Percentiles rank a stretch among this genome's conserved stretches.
Evolutionary conservation across 805 yeast species (phyloP).

Genomic region (Starmerella apicola): DNA sequence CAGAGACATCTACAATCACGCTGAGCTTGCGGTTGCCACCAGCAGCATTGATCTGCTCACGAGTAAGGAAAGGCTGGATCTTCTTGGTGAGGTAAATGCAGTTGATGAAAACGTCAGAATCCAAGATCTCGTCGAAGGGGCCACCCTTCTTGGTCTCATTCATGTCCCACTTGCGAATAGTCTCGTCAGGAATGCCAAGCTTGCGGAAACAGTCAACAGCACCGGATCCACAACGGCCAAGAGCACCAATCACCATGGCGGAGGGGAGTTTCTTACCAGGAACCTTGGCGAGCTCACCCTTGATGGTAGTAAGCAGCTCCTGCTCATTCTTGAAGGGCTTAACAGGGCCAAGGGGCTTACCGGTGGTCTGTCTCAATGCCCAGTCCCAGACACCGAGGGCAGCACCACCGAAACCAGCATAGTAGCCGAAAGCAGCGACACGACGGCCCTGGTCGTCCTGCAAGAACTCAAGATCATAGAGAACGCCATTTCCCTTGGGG

Average conservation of each 20-base stretch:
- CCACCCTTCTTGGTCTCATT: constrained; percentile 95
- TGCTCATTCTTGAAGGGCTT: constrained; percentile 72
- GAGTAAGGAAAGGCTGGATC: constrained; percentile 80
- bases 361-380: constrained; percentile 70
- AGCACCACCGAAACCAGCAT: constrained; percentile 99
- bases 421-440: constrained; percentile 99
- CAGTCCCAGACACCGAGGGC: constrained; percentile 91
- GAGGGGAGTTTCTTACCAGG: constrained; percentile 43
- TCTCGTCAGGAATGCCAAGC: constrained; percentile 76
- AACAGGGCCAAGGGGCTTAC: constrained; percentile 63
- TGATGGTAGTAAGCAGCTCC: constrained; percentile 60
- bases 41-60: constrained; percentile 48
- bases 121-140: constrained; percentile 85
- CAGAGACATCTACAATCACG: constrained; percentile 93
- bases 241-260: constrained; percentile 86
- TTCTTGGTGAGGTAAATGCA: constrained; percentile 91
- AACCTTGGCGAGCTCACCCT: constrained; percentile 44
- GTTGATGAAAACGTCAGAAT: constrained; percentile 82
- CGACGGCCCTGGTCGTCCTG: constrained; percentile 93
- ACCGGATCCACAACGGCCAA: constrained; percentile 98
- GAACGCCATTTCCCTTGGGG: constrained; percentile 79
- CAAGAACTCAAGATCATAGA: constrained; percentile 89
- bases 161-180: constrained; percentile 90
- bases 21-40: constrained; percentile 54
- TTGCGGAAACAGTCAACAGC: constrained; percentile 74